Evolutionary conservation across 352 stramenopile species (phyloP).

Genomic region (Nothophytophthora sp.): DNA sequence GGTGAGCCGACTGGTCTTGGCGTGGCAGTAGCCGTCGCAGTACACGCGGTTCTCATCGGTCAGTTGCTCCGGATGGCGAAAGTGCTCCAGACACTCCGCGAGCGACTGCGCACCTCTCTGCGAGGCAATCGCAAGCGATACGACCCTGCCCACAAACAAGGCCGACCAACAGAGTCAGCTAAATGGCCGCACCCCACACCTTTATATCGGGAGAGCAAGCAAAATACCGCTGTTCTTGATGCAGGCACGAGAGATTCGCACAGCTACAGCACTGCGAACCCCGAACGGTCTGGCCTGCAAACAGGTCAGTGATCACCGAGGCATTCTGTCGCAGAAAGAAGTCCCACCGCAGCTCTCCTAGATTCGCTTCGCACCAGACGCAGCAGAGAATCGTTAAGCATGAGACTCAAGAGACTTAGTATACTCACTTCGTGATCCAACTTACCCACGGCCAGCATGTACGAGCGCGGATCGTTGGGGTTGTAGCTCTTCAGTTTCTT

Average conservation of each 20-base stretch:
- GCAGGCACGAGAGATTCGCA: conserved; percentile 46
- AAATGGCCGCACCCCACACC: no score
- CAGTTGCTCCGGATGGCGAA: conserved; percentile 48
- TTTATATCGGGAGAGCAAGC: background rate
- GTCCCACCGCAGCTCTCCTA: no score
- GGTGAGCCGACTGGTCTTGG: conserved; percentile 66
- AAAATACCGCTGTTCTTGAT: conserved; percentile 36
- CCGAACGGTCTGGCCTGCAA: conserved; percentile 53
- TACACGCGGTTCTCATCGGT: conserved; percentile 51
- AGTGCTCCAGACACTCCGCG: conserved; percentile 49
- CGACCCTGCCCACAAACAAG: conserved; percentile 39
- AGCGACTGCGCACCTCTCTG: conserved; percentile 43
- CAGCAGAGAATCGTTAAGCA: no score
- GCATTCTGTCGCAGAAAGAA: no score
- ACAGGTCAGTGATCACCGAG: conserved; percentile 55
- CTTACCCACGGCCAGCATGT: no score
- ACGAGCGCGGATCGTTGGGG: no score
- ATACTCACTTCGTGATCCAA: no score
- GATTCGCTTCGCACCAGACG: no score
- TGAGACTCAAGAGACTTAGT: no score
- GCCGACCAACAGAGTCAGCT: conserved; percentile 26
- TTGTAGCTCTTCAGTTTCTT: no score
- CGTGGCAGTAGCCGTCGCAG: conserved; percentile 47
- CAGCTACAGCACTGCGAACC: conserved; percentile 59
- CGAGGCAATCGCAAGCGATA: conserved; percentile 61